phyloP scores from a whole-genome alignment of 257 asterid genomes.

The Salvia rosmarinus region DNA sequence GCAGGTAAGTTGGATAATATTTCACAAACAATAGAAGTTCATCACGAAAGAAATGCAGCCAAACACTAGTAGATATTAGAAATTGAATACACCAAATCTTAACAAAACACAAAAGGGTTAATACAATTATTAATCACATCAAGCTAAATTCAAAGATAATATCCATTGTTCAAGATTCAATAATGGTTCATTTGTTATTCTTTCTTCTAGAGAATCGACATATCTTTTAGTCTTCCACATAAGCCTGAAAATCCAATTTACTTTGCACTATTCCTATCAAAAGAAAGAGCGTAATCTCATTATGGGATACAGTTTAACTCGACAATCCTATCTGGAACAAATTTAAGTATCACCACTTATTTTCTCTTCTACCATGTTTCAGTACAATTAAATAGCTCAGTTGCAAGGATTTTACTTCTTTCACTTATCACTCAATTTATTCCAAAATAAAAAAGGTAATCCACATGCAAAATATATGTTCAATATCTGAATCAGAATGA shows the following conservation, averaged over 20 bases:
- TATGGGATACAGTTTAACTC: background rate
- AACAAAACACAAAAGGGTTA: no score
- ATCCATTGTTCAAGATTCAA: no score
- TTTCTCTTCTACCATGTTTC: conserved; percentile 21
- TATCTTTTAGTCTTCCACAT: no score
- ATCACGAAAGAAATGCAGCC: no score
- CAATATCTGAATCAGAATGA: conserved; percentile 13
- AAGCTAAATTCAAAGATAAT: no score
- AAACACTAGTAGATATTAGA: no score
- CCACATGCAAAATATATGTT: background rate
- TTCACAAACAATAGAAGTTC: no score
- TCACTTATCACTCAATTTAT: background rate
- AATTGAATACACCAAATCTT: no score
- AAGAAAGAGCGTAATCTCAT: background rate
- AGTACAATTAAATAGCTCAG: background rate
- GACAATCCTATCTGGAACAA: background rate
- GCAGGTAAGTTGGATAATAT: no score
- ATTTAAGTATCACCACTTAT: conserved; percentile 1
- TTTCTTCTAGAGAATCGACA: no score
- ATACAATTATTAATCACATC: no score
- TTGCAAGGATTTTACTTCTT: background rate
- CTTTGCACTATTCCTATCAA: background rate
- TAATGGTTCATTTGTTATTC: no score
- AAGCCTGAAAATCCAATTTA: background rate
- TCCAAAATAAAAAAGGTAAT: background rate